phyloP scores from a whole-genome alignment of 768 basidiomycete genomes.

The Russula sp. region DNA sequence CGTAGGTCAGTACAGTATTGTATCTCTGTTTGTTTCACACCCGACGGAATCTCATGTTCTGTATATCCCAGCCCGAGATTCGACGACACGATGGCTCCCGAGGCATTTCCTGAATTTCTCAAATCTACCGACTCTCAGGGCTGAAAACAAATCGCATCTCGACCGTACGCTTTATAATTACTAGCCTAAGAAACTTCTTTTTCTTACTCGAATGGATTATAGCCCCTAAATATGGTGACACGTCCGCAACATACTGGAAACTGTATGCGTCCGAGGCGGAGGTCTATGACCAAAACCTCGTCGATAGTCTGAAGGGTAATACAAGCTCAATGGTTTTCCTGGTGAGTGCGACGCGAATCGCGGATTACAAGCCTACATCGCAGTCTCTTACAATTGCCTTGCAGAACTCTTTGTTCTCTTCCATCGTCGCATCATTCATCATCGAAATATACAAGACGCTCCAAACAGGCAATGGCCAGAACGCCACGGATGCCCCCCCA shows the following conservation, averaged over 20 bases:
- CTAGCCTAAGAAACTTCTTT: neutral
- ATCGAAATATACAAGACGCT: constrained; percentile 29
- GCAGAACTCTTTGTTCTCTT: constrained; percentile 25
- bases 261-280: constrained; percentile 24
- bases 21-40: too few relatives aligned
- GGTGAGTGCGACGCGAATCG: constrained; percentile 9
- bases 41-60: too few relatives aligned
- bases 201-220: neutral
- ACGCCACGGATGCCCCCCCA: too few relatives aligned
- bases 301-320: constrained; percentile 24
- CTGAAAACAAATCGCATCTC: neutral
- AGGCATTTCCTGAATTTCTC: too few relatives aligned
- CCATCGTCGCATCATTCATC: constrained; percentile 30
- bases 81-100: too few relatives aligned
- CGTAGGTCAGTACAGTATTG: too few relatives aligned
- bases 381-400: neutral
- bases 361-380: neutral
- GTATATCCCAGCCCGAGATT: too few relatives aligned
- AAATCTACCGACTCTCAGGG: too few relatives aligned
- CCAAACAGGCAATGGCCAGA: constrained; percentile 3
- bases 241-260: constrained; percentile 26
- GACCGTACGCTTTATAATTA: neutral
- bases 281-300: constrained; percentile 14
- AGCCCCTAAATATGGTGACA: constrained; percentile 17
- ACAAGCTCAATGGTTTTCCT: constrained; percentile 27